Evolutionary conservation across 495 filamentous ascomycete species (phyloP), one percentile per base, ranked within the genome.

Genomic region (Tuber calosporum): DNA sequence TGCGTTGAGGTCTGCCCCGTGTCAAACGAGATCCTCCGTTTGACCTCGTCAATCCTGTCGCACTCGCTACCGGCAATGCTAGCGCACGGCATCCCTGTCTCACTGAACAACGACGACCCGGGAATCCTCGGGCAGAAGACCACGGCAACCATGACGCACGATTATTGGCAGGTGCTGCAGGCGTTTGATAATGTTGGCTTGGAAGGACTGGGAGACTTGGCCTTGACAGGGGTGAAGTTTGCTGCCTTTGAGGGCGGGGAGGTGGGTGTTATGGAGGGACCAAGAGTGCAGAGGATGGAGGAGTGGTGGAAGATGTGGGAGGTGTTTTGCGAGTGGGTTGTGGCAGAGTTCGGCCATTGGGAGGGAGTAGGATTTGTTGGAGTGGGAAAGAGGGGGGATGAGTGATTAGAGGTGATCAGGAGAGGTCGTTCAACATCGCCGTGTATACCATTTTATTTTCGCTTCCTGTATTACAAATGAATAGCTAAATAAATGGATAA

Each of bases 81-180:
- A 22, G 90, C 95, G 17, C 89, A 92, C 39, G 95, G 94, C 6
- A 93, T 98, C 13, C 80, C 90, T 0, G 90, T 88, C 53, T 83
- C 90, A 3, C 85, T 99, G 1, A 90, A 88, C 83, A 96, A 96
- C 79, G 93, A 97, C 81, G 92, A 96, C 74, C 93, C 92, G 15
- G 91, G 89, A 0, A 89, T 96, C 66, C 85, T 93, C 3, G 93
- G 92, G 7, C 91, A 94, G 74, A 90, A 90, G 72, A 86, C 83
- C 22, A 91, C 89, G 43, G 91, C 91, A 36, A 87, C 80, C 19
- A 69, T 93, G 84, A 93, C 91, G 5, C 89, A 95, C 82, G 92
- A 96, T 80, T 96, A 94, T 83, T 97, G 93, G 93, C 92, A 94
- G 82, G 91, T 91, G 8, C 83, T 98, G 53, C 92, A 95, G 79